Evolutionary conservation across 768 basidiomycete genomes (phyloP).

Genomic region (Mycena metata): DNA sequence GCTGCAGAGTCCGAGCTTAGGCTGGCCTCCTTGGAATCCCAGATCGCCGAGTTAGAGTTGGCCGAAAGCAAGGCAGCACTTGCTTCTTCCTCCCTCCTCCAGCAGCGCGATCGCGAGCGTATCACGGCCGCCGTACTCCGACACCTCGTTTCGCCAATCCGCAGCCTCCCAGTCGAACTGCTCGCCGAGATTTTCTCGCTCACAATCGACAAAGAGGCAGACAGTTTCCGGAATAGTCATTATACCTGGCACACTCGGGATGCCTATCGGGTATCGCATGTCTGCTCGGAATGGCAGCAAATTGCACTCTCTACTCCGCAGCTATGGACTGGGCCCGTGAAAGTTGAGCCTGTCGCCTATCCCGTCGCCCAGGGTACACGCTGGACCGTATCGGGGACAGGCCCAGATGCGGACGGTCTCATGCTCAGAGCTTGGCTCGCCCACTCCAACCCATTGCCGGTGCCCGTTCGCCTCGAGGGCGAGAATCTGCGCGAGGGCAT

Average conservation of each 20-base stretch:
- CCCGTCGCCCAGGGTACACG: too few relatives aligned
- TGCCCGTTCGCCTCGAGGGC: background rate
- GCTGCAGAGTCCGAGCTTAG: background rate
- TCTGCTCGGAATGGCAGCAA: background rate
- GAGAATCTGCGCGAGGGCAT: too few relatives aligned
- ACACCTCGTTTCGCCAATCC: background rate
- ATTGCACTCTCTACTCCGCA: background rate
- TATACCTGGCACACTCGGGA: background rate
- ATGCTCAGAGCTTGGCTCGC: slow-evolving; percentile 1
- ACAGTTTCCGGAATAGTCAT: too few relatives aligned
- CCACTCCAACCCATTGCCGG: background rate
- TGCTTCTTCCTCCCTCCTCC: background rate
- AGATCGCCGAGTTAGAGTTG: background rate
- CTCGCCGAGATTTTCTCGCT: background rate
- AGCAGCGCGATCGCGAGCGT: background rate
- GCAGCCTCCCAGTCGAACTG: background rate
- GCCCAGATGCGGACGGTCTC: background rate
- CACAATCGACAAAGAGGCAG: background rate
- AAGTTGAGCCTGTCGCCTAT: too few relatives aligned
- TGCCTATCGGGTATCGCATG: background rate
- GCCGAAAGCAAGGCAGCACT: background rate
- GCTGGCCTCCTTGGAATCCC: background rate
- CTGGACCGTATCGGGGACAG: too few relatives aligned
- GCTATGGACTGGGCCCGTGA: slow-evolving; percentile 7
- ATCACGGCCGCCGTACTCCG: background rate